Evolutionary conservation across 116 monocot genomes (phyloP), one percentile per base, ranked within the genome.

Genomic region (Dioscorea cayenensis): DNA sequence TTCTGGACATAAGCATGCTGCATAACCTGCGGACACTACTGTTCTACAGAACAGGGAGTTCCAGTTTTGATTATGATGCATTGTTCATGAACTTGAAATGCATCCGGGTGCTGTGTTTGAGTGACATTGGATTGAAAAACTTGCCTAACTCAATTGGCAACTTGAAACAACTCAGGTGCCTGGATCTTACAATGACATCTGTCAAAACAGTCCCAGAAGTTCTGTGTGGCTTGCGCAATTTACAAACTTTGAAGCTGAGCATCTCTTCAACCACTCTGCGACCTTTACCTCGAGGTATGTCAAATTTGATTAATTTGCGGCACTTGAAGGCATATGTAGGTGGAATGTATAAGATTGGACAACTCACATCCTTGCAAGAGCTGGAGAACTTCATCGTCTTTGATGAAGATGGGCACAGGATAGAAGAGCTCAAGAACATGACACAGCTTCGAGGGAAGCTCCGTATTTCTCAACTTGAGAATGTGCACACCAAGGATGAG

Each of bases 381-480:
- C 58, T 58, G 3, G n/a, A 0, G 1, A 14, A 58, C 13, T 58
- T 63, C 38, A 38, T 0, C 38, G 38, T 38, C 2, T 38, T 38
- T 1, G 9, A 38, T 38, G 38, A 38, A 38, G 38, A 38, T 38
- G 52, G 52, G 52, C 52, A 52, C 52, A 52, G 16, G 52, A 52
- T 52, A 52, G 52, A 52, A 52, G 52, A 52, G 52, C 52, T 52
- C 52, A 52, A 52, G 52, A 14, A 52, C 52, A 52, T 52, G 52
- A 18, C 52, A 52, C 52, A 52, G 52, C 52, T 52, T 4, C 52
- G 18, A 16, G 52, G 52, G 52, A 18, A 52, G 10, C 52, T 52
- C 16, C 12, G 13, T 13, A 18, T 52, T 52, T 52, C 52, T 52
- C 1, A 52, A 18, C 52, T 52, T 16, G 52, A 52, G 1, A 52